These are phyloP conservation scores for Hericium coralloides DNA, from an alignment of 768 basidiomycete genomes.

Conservation along the genomic window DNA sequence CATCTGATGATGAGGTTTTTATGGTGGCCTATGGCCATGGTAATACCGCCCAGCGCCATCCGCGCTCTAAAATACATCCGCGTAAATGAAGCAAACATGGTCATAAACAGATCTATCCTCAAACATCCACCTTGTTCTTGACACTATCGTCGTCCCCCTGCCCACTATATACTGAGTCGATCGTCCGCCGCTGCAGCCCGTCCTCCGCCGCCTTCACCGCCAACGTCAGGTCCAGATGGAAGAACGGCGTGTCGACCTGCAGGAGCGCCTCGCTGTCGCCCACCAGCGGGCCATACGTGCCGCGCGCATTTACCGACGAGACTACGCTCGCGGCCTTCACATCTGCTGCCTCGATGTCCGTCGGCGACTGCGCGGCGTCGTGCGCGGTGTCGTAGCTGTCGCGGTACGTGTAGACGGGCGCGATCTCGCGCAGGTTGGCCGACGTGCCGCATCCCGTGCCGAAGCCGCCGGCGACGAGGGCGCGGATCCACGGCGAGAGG, in stretches of 20 bases:
- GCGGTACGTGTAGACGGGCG: constrained; percentile 62
- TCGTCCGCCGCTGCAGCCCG: neutral
- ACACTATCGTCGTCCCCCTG: no score
- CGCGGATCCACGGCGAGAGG: constrained; percentile 90
- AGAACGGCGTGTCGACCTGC: constrained; percentile 62
- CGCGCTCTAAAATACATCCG: no score
- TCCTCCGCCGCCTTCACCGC: constrained; percentile 23
- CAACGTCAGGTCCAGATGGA: constrained; percentile 56
- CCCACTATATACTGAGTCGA: neutral
- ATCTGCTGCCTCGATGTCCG: constrained; percentile 11
- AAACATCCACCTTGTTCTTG: no score
- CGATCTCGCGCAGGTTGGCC: constrained; percentile 51
- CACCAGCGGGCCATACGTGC: constrained; percentile 6
- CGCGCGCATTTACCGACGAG: neutral
- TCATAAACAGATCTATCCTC: no score
- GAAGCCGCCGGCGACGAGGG: constrained; percentile 84
- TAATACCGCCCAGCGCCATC: no score
- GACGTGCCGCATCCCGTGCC: constrained; percentile 52
- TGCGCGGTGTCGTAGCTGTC: constrained; percentile 28
- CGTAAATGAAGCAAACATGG: no score
- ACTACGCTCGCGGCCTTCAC: neutral
- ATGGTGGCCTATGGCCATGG: no score
- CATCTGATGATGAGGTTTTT: no score
- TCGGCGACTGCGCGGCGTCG: constrained; percentile 4
- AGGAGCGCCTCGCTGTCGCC: constrained; percentile 25